Evolutionary conservation across 2,329 filamentous ascomycete genomes (phyloP).

Genomic region (Penicillium italicum): DNA sequence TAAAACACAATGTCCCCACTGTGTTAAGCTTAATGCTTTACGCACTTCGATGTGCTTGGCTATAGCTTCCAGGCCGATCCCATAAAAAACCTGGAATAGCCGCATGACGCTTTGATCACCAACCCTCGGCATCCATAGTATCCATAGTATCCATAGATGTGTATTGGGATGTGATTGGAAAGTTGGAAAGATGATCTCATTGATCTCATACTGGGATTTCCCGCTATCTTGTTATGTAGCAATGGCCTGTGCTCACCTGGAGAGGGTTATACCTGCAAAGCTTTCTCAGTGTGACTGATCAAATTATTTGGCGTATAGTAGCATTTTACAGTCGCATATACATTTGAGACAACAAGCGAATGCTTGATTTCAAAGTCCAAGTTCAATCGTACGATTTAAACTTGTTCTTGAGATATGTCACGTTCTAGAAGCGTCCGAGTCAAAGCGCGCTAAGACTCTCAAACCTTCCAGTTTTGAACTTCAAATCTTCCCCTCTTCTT

Average conservation of each 20-base stretch:
- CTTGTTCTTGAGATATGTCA: too few species aligned
- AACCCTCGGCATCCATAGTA: too few species aligned
- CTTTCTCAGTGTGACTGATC: neutral
- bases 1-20: neutral
- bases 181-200: neutral
- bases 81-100: neutral
- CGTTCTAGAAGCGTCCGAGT: constrained; percentile 22
- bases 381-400: neutral
- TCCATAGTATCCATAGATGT: too few species aligned
- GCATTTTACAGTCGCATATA: neutral
- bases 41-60: neutral
- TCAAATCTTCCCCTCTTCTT: constrained; percentile 7
- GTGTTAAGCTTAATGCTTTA: constrained; percentile 1
- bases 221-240: neutral
- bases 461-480: constrained; percentile 17
- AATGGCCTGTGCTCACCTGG: neutral
- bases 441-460: constrained; percentile 11
- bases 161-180: too few species aligned
- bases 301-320: neutral
- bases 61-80: neutral
- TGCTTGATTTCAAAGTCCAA: neutral
- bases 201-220: neutral
- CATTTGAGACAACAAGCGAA: neutral
- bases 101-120: constrained; percentile 3
- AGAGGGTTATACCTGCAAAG: neutral